Base-by-base conservation (phyloP, 768 basidiomycete genomes). In the Lanmaoa rubissima region DNA sequence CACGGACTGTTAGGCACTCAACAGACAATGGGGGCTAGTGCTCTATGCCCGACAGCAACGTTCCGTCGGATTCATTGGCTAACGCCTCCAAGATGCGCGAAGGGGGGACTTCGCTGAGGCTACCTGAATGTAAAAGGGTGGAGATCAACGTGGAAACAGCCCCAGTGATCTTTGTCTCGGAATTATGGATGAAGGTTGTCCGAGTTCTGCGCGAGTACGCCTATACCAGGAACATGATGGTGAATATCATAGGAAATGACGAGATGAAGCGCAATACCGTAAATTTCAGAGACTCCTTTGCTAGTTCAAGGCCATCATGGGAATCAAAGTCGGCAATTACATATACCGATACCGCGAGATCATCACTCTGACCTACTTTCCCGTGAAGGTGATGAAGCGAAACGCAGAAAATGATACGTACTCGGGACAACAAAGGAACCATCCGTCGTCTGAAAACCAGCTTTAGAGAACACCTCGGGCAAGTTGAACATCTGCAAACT, bases 261-360 rank as follows among this genome's bases (percentile, higher is more conserved):
- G 8, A 38, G 16, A 57, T 32, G 38, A 34, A 46, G 31, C 6
- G 34, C 5, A 71, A 41, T 67, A 94, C 92, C 58, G 89, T 66
- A 7, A 88, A 87, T 19, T 64, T 64, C 9, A 97, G 68, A 0
- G 87, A 85, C 56, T 88, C 86, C 53, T 76, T 81, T n/a, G 85
- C 76, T 2, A 92, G 72, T n/a, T 66, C 65, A 16, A 81, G 48
- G 0, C 92, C 90, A 1, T 75, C 78, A 8, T 75, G 73, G 9
- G 77, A 81, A 60, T 96, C 87, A 14, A 98, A 76, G 68, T 98
- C 90, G 1, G 87, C 88, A 17, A 96, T 76, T 40, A 98, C 73
- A 63, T 84, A 87, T 39, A 82, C 64, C 36, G 80, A 84, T 42
- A 86, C 58, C 2, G 79, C 75, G 21, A 72, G 47, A 36, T 58